Conservation (phyloP, 2,329 filamentous ascomycete species). For the Trichophyton simii region DNA sequence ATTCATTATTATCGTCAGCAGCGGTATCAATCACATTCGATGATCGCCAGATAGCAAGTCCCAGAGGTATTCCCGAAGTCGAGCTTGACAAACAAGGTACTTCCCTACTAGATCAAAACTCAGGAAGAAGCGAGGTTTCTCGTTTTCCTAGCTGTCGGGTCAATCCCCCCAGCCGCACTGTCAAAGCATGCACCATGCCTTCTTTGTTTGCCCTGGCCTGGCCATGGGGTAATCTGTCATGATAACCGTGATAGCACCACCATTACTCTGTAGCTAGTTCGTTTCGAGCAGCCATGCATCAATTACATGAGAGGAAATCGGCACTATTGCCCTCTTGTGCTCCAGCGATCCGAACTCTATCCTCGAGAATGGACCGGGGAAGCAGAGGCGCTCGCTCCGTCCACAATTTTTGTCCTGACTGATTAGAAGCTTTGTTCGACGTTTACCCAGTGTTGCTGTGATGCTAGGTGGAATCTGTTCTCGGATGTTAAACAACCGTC, state of each 20-base stretch:
- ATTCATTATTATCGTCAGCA: background rate
- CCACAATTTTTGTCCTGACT: background rate
- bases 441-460: background rate
- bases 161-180: background rate
- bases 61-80: background rate
- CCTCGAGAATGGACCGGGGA: constrained; percentile 1
- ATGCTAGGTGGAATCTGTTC: background rate
- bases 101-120: constrained; percentile 1
- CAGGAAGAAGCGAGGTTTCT: background rate
- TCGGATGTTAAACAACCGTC: background rate
- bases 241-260: background rate
- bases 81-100: background rate
- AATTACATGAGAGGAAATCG: background rate
- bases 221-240: background rate
- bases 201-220: background rate
- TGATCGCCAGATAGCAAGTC: background rate
- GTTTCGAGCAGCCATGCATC: background rate
- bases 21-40: background rate
- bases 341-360: background rate
- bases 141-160: background rate
- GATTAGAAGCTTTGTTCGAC: background rate
- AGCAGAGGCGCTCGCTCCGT: background rate
- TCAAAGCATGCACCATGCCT: constrained; percentile 2
- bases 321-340: background rate
- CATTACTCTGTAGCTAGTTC: background rate